Conservation (phyloP, 495 filamentous ascomycete genomes). For the Hypoxylon fragiforme region DNA sequence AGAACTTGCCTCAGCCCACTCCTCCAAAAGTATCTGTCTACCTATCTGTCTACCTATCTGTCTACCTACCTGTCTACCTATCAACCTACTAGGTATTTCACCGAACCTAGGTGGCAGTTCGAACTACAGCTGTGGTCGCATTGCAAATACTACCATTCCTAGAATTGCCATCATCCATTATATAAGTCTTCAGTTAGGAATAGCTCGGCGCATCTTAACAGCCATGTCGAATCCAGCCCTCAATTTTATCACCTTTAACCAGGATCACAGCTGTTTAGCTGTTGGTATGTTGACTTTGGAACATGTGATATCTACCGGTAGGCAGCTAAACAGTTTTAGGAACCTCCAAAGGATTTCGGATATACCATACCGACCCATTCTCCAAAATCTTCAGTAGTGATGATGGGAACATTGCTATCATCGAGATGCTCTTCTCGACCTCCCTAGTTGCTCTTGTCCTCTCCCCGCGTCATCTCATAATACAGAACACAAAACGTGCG, state of each 20-base stretch:
- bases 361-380: conserved; percentile 95
- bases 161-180: conserved; percentile 2
- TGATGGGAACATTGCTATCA: conserved; percentile 88
- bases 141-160: not conserved
- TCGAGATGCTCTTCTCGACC: conserved; percentile 99
- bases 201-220: conserved; percentile 2
- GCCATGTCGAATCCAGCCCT: conserved; percentile 63
- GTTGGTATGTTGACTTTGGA: conserved; percentile 63
- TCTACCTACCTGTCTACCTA: too few relatives aligned
- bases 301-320: not conserved
- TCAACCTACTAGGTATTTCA: too few relatives aligned
- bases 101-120: too few relatives aligned
- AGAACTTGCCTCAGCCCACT: too few relatives aligned
- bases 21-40: too few relatives aligned
- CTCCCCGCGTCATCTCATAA: conserved; percentile 86
- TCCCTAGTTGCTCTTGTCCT: conserved; percentile 93
- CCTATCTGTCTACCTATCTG: too few relatives aligned
- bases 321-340: conserved; percentile 50
- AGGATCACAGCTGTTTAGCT: conserved; percentile 95
- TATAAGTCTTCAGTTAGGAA: not conserved
- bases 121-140: too few relatives aligned
- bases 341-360: conserved; percentile 88
- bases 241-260: conserved; percentile 99
- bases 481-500: conserved; percentile 96
- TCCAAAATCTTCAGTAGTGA: conserved; percentile 89